These are phyloP conservation scores for Lodderomyces margitis DNA, from an alignment of 1,139 yeast species.

Conservation along the genomic window DNA sequence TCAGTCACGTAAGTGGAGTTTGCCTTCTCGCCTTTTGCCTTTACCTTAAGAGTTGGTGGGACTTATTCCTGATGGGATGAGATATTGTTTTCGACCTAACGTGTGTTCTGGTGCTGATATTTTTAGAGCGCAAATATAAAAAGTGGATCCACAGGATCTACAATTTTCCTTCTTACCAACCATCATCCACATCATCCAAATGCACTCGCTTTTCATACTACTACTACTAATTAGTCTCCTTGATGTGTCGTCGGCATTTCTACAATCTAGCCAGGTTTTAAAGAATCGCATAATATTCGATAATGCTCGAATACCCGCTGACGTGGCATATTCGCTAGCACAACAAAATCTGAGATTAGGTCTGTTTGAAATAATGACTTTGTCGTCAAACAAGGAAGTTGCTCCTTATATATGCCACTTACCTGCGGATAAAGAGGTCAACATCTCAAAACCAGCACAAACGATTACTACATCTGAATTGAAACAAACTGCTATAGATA, in stretches of 20 bases:
- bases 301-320: conserved; percentile 15
- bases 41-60: too few species aligned
- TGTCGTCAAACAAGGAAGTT: conserved; percentile 8
- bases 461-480: conserved; percentile 9
- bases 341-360: conserved; percentile 14
- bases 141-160: not conserved
- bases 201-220: conserved; percentile 5
- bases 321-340: conserved; percentile 14
- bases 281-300: conserved; percentile 19
- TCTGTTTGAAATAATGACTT: conserved; percentile 23
- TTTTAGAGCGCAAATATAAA: too few species aligned
- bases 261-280: conserved; percentile 5
- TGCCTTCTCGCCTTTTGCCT: too few species aligned
- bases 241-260: not conserved
- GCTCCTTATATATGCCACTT: conserved; percentile 21
- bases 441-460: conserved; percentile 10
- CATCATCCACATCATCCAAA: not conserved
- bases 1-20: too few species aligned
- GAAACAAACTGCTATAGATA: conserved; percentile 18
- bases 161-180: not conserved
- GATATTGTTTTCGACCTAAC: too few species aligned
- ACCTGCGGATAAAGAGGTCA: conserved; percentile 15
- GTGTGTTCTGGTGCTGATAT: too few species aligned
- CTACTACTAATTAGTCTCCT: conserved; percentile 3
- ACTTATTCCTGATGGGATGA: too few species aligned